phyloP scores from a whole-genome alignment of 2,329 filamentous ascomycete species.

The Talaromyces sp. region DNA sequence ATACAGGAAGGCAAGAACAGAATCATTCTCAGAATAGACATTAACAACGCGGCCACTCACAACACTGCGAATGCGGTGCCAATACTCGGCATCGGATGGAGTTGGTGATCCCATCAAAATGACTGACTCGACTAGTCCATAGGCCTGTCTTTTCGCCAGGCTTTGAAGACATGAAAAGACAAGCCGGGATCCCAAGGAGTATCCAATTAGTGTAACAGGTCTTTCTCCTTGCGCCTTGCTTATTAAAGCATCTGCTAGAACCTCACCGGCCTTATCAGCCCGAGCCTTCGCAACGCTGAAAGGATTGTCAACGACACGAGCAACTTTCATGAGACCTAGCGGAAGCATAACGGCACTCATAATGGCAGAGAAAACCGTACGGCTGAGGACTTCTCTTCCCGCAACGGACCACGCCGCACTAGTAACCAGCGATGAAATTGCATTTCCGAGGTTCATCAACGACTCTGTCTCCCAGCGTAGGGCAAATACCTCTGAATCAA shows the following conservation, averaged over 20 bases:
- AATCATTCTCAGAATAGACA: slow-evolving; percentile 84
- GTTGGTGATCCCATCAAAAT: slow-evolving; percentile 81
- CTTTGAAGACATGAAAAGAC: slow-evolving; percentile 80
- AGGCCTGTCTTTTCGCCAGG: slow-evolving; percentile 76
- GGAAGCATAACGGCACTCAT: slow-evolving; percentile 70
- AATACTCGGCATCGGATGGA: slow-evolving; percentile 71
- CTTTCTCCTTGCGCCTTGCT: slow-evolving; percentile 81
- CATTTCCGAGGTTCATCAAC: slow-evolving; percentile 74
- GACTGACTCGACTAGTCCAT: slow-evolving; percentile 80
- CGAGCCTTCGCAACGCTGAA: slow-evolving; percentile 76
- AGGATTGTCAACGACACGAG: slow-evolving; percentile 75
- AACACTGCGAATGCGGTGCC: slow-evolving; percentile 75
- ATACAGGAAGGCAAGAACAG: slow-evolving; percentile 84
- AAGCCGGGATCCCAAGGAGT: slow-evolving; percentile 77
- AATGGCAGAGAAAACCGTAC: slow-evolving; percentile 69
- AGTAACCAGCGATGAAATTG: slow-evolving; percentile 75
- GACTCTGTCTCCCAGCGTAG: slow-evolving; percentile 81
- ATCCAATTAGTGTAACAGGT: slow-evolving; percentile 78
- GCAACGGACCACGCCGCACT: slow-evolving; percentile 77
- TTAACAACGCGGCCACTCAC: slow-evolving; percentile 84
- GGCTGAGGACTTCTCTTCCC: slow-evolving; percentile 73
- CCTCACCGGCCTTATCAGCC: slow-evolving; percentile 76
- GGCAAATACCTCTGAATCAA: slow-evolving; percentile 76
- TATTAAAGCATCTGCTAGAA: slow-evolving; percentile 80
- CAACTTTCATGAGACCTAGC: slow-evolving; percentile 66